Evolutionary conservation across 2,329 filamentous ascomycete species (phyloP).

Genomic region (Monilinia laxa): DNA sequence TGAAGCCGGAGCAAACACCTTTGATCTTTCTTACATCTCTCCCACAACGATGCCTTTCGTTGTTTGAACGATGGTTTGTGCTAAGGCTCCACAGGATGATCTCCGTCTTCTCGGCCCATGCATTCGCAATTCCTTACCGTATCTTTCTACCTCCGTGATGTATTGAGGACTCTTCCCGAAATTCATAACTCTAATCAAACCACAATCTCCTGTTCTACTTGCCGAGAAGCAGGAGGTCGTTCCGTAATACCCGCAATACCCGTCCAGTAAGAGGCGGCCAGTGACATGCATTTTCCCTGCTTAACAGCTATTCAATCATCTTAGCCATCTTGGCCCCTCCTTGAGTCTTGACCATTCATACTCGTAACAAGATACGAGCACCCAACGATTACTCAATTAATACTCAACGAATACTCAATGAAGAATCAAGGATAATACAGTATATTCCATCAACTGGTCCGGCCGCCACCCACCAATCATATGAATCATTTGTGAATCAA

Average conservation of each 20-base stretch:
- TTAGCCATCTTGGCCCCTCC: constrained; percentile 4
- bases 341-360: not conserved
- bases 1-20: not conserved
- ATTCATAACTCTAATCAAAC: constrained; percentile 12
- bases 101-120: constrained; percentile 5
- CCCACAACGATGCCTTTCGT: not conserved
- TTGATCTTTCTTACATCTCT: not conserved
- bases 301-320: not conserved
- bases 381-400: no score
- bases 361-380: not conserved
- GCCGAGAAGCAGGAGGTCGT: not conserved
- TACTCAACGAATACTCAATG: no score
- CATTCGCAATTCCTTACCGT: constrained; percentile 7
- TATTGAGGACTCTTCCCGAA: constrained; percentile 5
- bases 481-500: not conserved
- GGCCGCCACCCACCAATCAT: no score
- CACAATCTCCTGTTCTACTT: constrained; percentile 6
- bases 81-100: constrained; percentile 15
- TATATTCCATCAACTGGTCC: no score
- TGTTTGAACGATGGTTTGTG: constrained; percentile 4
- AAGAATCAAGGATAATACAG: no score
- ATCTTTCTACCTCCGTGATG: constrained; percentile 11
- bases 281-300: constrained; percentile 9
- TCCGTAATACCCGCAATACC: not conserved
- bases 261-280: not conserved